Evolutionary conservation across 2,329 filamentous ascomycete species (phyloP), one percentile per base, ranked within the genome.

Genomic region (Dendrostoma leiphaemia): DNA sequence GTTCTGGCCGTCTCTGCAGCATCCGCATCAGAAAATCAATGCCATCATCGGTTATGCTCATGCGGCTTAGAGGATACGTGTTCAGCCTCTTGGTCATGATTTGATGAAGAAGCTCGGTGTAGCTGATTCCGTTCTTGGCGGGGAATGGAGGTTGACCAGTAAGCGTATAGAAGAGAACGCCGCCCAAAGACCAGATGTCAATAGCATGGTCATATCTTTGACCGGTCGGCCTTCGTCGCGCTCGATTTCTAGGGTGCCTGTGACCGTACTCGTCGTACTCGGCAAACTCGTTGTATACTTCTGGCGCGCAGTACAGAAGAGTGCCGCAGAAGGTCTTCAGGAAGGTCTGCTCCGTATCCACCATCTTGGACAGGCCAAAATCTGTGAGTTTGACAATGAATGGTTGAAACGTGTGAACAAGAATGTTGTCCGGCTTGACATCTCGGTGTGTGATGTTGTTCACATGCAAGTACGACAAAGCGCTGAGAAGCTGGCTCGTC

Each of bases 361-460:
- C 86, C 69, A 95, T 92, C 68, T 99, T 99, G 2, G 94, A 97
- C 4, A 99, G 74, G 3, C 94, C 94, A 74, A 99, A 99, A 67
- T 99, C 94, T 0, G 94, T 96, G 13, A 99, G 77, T 71, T 99
- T 97, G 63, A 97, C 88, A 13, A 83, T 78, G 46, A 96, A 82
- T 0, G 92, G 91, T 6, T 86, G 76, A 9, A 83, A 68, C 1
- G 84, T 86, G 10, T 85, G 79, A 61, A 97, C 89, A 37, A 99
- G 78, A 57, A 99, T 97, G 65, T 99, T 99, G 75, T 99, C 94
- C 0, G 94, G 94, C 68, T 99, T 99, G 66, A 99, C 91, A 69
- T 99, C 94, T n/a, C 94, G 88, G 71, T 99, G 94, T 0, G 93
- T 97, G 63, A 99, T 97, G 65, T 88, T 91, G 63, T 89, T 87